Conservation (phyloP, 352 stramenopile genomes). For the Globisporangium ultimum region DNA sequence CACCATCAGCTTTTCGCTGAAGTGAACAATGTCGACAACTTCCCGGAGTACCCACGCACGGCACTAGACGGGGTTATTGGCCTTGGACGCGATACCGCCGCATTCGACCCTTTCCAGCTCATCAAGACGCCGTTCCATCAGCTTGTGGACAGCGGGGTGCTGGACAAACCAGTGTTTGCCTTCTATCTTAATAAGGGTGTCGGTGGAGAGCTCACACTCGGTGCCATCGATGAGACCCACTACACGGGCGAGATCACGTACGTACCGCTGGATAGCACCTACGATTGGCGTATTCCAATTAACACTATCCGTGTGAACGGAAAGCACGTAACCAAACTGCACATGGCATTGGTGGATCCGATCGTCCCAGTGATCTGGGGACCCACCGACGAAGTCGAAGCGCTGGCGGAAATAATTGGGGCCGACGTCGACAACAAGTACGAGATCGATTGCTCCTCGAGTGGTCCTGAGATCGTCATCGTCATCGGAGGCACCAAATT, state of each 20-base stretch:
- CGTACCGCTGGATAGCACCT: background rate
- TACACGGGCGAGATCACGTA: constrained; percentile 2
- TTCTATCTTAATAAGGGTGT: background rate
- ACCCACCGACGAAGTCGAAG: background rate
- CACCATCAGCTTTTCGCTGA: constrained; percentile 6
- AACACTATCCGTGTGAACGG: background rate
- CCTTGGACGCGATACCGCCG: background rate
- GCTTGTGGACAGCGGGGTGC: background rate
- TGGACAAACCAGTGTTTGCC: constrained; percentile 1
- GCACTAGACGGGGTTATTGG: constrained; percentile 5
- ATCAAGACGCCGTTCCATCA: background rate
- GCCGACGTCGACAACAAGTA: background rate
- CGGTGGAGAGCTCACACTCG: background rate
- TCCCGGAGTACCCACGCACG: background rate
- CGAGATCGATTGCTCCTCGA: constrained; percentile 1
- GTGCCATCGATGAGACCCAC: background rate
- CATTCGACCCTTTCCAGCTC: background rate
- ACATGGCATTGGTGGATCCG: background rate
- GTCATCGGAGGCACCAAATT: background rate
- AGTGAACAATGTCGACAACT: background rate
- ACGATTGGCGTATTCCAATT: background rate
- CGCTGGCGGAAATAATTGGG: background rate
- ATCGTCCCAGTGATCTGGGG: background rate
- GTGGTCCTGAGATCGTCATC: constrained; percentile 1
- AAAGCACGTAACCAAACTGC: background rate